Conservation (phyloP, 371 early-diverging fungal genomes). For the Saksenaea vasiformis region DNA sequence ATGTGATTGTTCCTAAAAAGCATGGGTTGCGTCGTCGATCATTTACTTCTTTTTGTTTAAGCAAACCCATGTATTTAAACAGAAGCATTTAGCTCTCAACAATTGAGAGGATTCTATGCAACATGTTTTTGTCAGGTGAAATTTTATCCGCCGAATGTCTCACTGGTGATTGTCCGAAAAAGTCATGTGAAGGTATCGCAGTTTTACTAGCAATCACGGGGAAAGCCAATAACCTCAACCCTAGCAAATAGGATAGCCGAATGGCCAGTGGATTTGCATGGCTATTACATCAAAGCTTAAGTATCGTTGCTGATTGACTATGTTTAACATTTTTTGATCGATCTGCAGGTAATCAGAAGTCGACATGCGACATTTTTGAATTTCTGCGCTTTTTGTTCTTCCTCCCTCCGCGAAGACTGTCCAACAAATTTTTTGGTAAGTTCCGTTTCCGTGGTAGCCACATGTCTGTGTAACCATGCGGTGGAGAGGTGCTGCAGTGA, state of each 20-base stretch:
- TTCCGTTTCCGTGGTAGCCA: constrained; percentile 4
- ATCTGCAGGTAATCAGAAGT: not conserved
- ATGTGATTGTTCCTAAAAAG: not conserved
- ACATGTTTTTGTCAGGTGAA: not conserved
- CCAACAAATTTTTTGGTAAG: not conserved
- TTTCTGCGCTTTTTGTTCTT: not conserved
- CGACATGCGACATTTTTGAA: not conserved
- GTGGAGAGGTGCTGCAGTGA: constrained; percentile 10
- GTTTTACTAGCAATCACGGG: not conserved
- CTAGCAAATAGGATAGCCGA: not conserved
- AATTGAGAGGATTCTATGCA: not conserved
- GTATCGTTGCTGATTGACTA: not conserved
- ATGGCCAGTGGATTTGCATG: not conserved
- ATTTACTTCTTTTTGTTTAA: not conserved
- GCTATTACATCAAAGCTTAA: constrained; percentile 1
- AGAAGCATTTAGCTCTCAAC: not conserved
- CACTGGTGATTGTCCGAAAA: not conserved
- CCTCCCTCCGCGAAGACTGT: not conserved
- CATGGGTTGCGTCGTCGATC: not conserved
- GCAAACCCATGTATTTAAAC: not conserved
- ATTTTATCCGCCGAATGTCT: not conserved
- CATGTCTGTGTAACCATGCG: constrained; percentile 21
- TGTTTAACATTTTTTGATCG: not conserved
- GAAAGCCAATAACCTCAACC: not conserved
- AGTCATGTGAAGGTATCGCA: constrained; percentile 1